Conservation (phyloP, 345 rosid species). For the Linum tenue region DNA sequence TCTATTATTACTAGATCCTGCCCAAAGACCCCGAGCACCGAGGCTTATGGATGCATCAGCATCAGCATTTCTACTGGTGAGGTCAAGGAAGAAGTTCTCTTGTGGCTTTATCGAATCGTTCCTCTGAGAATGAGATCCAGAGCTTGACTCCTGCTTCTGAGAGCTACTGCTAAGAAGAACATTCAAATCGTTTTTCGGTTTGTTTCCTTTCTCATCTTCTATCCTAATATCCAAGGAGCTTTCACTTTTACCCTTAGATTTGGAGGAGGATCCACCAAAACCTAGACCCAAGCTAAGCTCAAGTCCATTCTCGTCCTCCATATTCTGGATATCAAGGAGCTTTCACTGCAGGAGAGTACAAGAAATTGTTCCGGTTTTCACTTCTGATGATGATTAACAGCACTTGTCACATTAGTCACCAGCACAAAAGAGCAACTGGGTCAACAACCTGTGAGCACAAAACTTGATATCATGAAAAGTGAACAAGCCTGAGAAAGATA, state of each 20-base stretch:
- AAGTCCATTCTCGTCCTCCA: conserved; percentile 84
- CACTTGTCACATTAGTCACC: background rate
- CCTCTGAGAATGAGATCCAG: conserved; percentile 61
- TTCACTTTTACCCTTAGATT: conserved; percentile 54
- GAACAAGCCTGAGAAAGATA: background rate
- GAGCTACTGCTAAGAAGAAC: conserved; percentile 39
- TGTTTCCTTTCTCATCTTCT: conserved; percentile 67
- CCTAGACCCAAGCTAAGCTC: conserved; percentile 95
- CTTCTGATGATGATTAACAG: background rate
- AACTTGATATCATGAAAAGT: background rate
- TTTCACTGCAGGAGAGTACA: background rate
- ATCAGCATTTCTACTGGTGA: conserved; percentile 44
- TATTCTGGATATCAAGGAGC: conserved; percentile 23
- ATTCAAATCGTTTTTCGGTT: conserved; percentile 61
- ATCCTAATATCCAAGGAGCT: conserved; percentile 40
- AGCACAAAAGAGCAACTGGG: background rate
- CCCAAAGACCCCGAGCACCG: conserved; percentile 45
- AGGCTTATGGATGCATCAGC: conserved; percentile 47
- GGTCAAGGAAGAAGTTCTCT: conserved; percentile 79
- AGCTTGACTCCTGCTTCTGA: conserved; percentile 48
- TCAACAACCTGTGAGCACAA: background rate
- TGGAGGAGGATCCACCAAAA: conserved; percentile 70
- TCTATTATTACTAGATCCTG: conserved; percentile 21
- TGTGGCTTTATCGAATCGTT: conserved; percentile 52
- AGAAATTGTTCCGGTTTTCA: background rate